Evolutionary conservation across 352 stramenopile species (phyloP), one percentile per base, ranked within the genome.

Genomic region (Thalassiosira mediterranea): DNA sequence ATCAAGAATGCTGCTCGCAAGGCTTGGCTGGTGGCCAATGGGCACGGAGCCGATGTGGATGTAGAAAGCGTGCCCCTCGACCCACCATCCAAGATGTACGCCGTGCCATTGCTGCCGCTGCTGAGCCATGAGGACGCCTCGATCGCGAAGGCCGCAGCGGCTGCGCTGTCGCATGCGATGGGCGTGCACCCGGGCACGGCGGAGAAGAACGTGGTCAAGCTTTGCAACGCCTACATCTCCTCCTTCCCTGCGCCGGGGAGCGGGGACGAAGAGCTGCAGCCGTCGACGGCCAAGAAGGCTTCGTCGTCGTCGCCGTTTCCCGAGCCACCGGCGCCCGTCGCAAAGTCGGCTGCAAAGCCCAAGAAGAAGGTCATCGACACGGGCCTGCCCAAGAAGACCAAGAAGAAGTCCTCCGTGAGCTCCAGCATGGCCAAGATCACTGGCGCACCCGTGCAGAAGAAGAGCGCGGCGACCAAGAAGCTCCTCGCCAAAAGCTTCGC

Each of bases 221-320:
- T 94, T 4, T 91, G 78, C 51, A 85, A 76, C 52, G 76, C 72
- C 26, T 94, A 85, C 61, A 89, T 93, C 48, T 71, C 82, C 26
- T 82, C 83, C 1, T 91, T 81, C 77, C 83, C 88, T 40, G 74
- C 72, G 42, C 54, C 62, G 31, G 76, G 56, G 7, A 34, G 52
- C 13, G 57, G 60, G 38, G 72, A 79, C 17, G 67, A 79, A 42
- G 23, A 72, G 25, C 8, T 17, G 28, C 0, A 13, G 19, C 13
- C 31, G 25, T 23, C 7, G 34, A 13, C 34, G 34, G 13, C 44
- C 8, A 21, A 7, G 21, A 42, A 42, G 3, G 23, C 32, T 42
- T 64, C 58, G 48, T 47, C 42, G 34, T 44, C 70, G 11, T 72
- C 76, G 32, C 17, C 58, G 21, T 75, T 78, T 54, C 63, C 76